A percentile compares a stretch with the other conserved stretches of the same genome.
phyloP scores from a whole-genome alignment of 1,284 basidiomycete species.

The Ceratobasidium papillatum region DNA sequence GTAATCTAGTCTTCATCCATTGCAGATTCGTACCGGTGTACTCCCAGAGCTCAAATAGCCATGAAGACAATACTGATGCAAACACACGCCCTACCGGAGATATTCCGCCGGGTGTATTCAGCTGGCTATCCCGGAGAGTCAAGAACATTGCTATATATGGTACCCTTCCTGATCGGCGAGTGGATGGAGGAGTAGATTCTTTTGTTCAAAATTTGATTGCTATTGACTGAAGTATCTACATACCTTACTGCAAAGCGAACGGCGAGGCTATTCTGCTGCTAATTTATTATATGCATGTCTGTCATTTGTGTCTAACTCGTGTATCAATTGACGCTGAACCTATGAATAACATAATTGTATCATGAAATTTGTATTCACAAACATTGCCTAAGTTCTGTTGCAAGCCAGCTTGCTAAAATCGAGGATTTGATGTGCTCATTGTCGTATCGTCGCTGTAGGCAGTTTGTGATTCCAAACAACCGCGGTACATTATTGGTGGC shows the following conservation, averaged over 20 bases:
- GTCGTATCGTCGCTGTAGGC: too few relatives aligned
- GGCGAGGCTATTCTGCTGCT: not conserved
- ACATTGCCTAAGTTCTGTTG: too few relatives aligned
- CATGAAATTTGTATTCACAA: too few relatives aligned
- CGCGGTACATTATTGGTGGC: too few relatives aligned
- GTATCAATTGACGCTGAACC: too few relatives aligned
- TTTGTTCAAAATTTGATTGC: not conserved
- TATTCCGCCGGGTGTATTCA: not conserved
- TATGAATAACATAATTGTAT: too few relatives aligned
- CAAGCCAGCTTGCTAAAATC: too few relatives aligned
- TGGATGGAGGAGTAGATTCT: not conserved
- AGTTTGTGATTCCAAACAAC: too few relatives aligned
- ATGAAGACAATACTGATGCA: not conserved
- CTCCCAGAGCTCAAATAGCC: not conserved
- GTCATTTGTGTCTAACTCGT: too few relatives aligned
- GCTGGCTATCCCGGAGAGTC: not conserved
- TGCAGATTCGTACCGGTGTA: not conserved
- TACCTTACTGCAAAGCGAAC: not conserved
- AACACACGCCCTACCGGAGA: not conserved
- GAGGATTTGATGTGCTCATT: too few relatives aligned
- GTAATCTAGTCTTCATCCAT: not conserved
- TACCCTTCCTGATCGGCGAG: not conserved
- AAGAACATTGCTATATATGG: not conserved
- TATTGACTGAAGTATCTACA: not conserved
- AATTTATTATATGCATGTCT: too few relatives aligned